Evolutionary conservation across 176 grass and related monocot species (phyloP), one percentile per base, ranked within the genome.

Genomic region (Calamus simplicifolius): DNA sequence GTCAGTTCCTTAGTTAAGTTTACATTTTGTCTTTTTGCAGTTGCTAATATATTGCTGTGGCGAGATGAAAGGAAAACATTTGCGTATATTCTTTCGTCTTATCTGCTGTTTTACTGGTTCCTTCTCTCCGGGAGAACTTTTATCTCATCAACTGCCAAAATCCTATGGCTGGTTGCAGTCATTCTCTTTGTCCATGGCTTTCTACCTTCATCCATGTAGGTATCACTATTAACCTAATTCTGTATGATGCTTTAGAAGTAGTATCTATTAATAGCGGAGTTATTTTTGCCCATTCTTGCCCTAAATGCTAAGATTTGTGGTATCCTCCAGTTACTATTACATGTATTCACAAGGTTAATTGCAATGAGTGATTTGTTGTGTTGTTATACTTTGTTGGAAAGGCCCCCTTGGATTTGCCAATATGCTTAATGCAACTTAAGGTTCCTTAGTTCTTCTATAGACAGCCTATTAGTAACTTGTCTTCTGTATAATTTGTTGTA

Each of bases 1-100:
- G 8, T 43, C 35, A 43, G 35, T 43, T 43, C 35, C 12, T 43
- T 43, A 43, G 7, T 43, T 43, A 43, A 43, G 8, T 43, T 43
- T 10, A 10, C 10, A 12, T 70, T 49, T 23, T 29, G 50, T 72
- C 63, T 10, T 35, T 50, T 51, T 90, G 71, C 83, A 97, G 93
- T 71, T 71, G 75, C 87, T 72, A 81, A 97, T 71, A 88, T 92
- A 82, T 85, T 97, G 63, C 80, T 97, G 23, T 97, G 87, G 93
- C 88, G 87, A 72, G 93, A 97, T 78, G 93, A 97, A 59, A 91
- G 75, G 81, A 92, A 86, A 75, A 97, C 93, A 14, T 97, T 92
- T 83, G 75, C 84, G 27, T 88, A 56, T 75, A 15, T 97, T 43
- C 69, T 81, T 67, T 31, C 85, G 71, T 73, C 62, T 21, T 97